A percentile compares a stretch with the other conserved stretches of the same genome.
Conservation (phyloP, 2,329 filamentous ascomycete genomes). For the Aspergillus quadrilineatus region DNA sequence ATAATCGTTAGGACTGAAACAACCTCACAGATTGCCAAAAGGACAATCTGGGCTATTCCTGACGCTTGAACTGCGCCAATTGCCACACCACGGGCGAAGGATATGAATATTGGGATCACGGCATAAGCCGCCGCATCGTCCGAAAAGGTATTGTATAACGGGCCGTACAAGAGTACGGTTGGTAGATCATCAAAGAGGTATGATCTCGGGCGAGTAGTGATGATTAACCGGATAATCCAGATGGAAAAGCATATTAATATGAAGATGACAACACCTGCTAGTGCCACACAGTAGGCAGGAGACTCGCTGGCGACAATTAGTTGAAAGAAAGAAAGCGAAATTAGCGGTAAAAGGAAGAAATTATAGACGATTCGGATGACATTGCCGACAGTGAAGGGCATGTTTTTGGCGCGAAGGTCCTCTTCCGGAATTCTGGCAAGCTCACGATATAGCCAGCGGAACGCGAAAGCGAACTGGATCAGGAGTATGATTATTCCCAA, state of each 20-base stretch:
- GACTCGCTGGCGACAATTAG: slow-evolving; percentile 72
- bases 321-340: slow-evolving; percentile 87
- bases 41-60: slow-evolving; percentile 86
- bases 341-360: slow-evolving; percentile 84
- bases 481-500: slow-evolving; percentile 66
- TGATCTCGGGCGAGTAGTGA: slow-evolving; percentile 75
- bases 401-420: slow-evolving; percentile 85
- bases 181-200: slow-evolving; percentile 91
- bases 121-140: slow-evolving; percentile 91
- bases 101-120: slow-evolving; percentile 79
- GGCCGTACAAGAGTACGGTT: slow-evolving; percentile 84
- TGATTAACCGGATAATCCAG: slow-evolving; percentile 80
- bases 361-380: slow-evolving; percentile 85
- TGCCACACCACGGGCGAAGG: slow-evolving; percentile 80
- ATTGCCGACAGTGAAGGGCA: slow-evolving; percentile 80
- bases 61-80: slow-evolving; percentile 91
- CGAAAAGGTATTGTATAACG: slow-evolving; percentile 95
- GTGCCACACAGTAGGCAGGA: slow-evolving; percentile 66
- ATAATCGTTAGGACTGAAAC: slow-evolving; percentile 83
- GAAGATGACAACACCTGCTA: slow-evolving; percentile 73
- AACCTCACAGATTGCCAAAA: slow-evolving; percentile 92
- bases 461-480: slow-evolving; percentile 72
- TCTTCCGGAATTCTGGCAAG: slow-evolving; percentile 74
- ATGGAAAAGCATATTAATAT: slow-evolving; percentile 69
- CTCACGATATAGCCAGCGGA: slow-evolving; percentile 72